Evolutionary conservation across 352 stramenopile genomes (phyloP), one percentile per base, ranked within the genome.

Genomic region (Pythium dissimile): DNA sequence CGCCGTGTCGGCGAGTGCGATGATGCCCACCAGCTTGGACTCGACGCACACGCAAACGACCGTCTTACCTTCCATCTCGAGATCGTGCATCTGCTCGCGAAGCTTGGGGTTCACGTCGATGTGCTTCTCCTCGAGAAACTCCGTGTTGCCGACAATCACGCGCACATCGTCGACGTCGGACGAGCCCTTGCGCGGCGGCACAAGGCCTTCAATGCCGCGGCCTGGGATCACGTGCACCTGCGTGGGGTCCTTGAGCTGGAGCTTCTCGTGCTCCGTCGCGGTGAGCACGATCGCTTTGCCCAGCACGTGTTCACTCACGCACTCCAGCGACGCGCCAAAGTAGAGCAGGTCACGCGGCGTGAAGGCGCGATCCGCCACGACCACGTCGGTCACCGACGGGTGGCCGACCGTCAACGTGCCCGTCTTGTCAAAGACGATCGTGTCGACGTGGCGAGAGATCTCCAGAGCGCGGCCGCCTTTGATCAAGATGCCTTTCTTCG

Each of bases 341-440:
- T 90, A 92, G 18, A 94, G 50, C 47, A 95, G 56, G 47, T 93
- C 81, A 31, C 72, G 77, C 1, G 80, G 74, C 0, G 83, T 87
- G 58, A 74, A 80, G n/a, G 67, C 54, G 11, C 78, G 73, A 52
- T 91, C 76, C 3, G 76, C 66, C 38, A 93, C 71, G 18, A 92
- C 72, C 0, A 95, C 75, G 45, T 95, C 85, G 21, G 78, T 88
- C 9, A 94, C 80, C 2, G 73, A 87, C n/a, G 84, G 82, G 23
- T 87, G 80, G 32, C 85, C 87, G 16, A 85, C 71, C 1, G 92
- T 98, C 3, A 98, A 65, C 9, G 92, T 98, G 1, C 92, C 92
- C 2, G 92, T 98, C 70, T 98, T 98, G 64, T 98, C 92, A 64
- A 98, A 98, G 26, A 95, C 92, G 27, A 92, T 86, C 21, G 82